Percentiles rank a stretch among this genome's conserved stretches.
phyloP scores from a whole-genome alignment of 352 stramenopile genomes.

The Phytopythium kandeliae region DNA sequence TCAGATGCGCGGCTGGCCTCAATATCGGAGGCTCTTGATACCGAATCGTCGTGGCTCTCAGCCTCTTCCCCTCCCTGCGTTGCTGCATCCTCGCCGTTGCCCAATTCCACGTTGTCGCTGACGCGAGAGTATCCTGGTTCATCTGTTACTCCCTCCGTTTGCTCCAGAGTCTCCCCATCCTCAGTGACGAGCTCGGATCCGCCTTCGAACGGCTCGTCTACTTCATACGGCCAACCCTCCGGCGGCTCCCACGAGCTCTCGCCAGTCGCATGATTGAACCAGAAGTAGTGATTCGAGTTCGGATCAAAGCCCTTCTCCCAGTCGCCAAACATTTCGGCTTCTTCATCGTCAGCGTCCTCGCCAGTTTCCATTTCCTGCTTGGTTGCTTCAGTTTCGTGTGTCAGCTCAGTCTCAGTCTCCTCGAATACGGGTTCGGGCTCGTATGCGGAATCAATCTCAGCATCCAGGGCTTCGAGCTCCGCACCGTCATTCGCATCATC shows the following conservation, averaged over 20 bases:
- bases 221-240: slow-evolving; percentile 66
- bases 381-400: neutral
- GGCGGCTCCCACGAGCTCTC: slow-evolving; percentile 78
- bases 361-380: slow-evolving; percentile 21
- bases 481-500: neutral
- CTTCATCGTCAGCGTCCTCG: slow-evolving; percentile 67
- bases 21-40: slow-evolving; percentile 9
- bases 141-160: slow-evolving; percentile 7
- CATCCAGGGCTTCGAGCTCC: neutral
- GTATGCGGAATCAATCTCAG: slow-evolving; percentile 9
- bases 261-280: slow-evolving; percentile 80
- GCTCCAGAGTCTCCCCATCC: slow-evolving; percentile 11
- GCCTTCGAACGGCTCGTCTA: slow-evolving; percentile 58
- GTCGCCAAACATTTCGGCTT: slow-evolving; percentile 69
- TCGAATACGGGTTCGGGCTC: neutral
- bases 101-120: slow-evolving; percentile 5
- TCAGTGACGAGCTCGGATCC: slow-evolving; percentile 16
- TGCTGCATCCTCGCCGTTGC: slow-evolving; percentile 4
- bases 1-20: slow-evolving; percentile 23
- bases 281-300: slow-evolving; percentile 82
- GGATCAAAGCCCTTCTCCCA: slow-evolving; percentile 86
- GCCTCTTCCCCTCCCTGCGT: slow-evolving; percentile 12
- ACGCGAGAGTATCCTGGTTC: slow-evolving; percentile 3
- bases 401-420: slow-evolving; percentile 5
- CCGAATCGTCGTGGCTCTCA: neutral